Conservation (phyloP, 805 yeast genomes). For the Wickerhamiella azymoides region DNA sequence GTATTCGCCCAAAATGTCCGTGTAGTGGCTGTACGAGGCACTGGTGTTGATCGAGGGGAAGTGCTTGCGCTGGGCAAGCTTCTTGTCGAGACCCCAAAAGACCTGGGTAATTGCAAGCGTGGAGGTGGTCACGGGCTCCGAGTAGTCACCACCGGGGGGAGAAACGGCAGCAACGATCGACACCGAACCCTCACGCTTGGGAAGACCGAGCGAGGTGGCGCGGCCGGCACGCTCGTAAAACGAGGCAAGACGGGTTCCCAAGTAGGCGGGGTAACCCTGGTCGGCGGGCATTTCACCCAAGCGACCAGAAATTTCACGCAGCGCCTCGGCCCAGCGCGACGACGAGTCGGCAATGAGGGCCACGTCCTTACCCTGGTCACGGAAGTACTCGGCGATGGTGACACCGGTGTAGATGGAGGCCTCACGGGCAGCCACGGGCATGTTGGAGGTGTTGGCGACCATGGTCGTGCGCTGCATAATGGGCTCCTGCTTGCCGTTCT, state of each 20-base stretch:
- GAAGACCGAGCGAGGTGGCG: slow-evolving; percentile 89
- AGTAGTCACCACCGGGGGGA: slow-evolving; percentile 99
- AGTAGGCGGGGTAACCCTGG: slow-evolving; percentile 99
- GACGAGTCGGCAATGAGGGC: slow-evolving; percentile 99
- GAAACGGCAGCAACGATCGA: slow-evolving; percentile 99
- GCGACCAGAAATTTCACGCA: slow-evolving; percentile 99
- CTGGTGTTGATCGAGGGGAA: slow-evolving; percentile 97
- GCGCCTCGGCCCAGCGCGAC: slow-evolving; percentile 99
- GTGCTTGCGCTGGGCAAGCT: slow-evolving; percentile 98
- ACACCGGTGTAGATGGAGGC: slow-evolving; percentile 99
- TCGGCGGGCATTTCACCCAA: slow-evolving; percentile 99
- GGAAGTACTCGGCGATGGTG: slow-evolving; percentile 95
- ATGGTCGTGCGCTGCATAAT: slow-evolving; percentile 98
- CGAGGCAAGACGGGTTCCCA: slow-evolving; percentile 97
- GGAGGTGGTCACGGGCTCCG: slow-evolving; percentile 97
- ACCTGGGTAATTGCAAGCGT: slow-evolving; percentile 99
- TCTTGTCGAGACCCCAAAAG: slow-evolving; percentile 99
- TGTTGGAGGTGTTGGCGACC: slow-evolving; percentile 96
- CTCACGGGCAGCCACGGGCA: slow-evolving; percentile 99
- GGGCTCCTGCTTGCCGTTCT: slow-evolving; percentile 89
- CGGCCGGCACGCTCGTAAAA: slow-evolving; percentile 99
- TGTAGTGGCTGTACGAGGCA: slow-evolving; percentile 93
- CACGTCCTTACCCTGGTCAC: slow-evolving; percentile 99
- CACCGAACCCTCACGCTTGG: slow-evolving; percentile 92
- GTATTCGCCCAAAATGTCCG: slow-evolving; percentile 69